A percentile compares a stretch with the other conserved stretches of the same genome.
phyloP scores from a whole-genome alignment of 129 eudicot species.

The Pseudognaphalium luteoalbum region DNA sequence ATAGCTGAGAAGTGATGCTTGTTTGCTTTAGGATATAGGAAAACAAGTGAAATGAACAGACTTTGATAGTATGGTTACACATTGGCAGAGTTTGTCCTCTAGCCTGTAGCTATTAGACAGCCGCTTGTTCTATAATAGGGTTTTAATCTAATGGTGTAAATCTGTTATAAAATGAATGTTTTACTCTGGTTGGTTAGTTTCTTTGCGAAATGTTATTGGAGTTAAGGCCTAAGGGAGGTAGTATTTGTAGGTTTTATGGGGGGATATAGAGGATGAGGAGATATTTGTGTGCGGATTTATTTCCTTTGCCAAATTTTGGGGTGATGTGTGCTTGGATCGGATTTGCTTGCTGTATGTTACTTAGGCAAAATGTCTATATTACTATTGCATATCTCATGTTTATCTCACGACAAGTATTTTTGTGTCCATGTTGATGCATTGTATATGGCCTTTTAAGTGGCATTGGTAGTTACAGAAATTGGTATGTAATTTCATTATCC shows the following conservation, averaged over 20 bases:
- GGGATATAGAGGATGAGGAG: not conserved
- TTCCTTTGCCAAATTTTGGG: not conserved
- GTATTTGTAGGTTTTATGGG: not conserved
- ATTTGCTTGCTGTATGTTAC: not conserved
- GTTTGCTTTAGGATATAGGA: not conserved
- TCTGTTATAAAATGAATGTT: not conserved
- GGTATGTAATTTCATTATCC: not conserved
- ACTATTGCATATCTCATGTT: not conserved
- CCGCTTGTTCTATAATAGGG: not conserved
- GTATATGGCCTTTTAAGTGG: not conserved
- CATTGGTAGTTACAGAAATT: not conserved
- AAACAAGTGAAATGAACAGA: not conserved
- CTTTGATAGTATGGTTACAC: not conserved
- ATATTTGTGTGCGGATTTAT: not conserved
- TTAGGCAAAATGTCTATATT: not conserved
- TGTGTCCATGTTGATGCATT: not conserved
- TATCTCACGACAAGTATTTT: not conserved
- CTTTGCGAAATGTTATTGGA: not conserved
- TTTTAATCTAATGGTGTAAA: not conserved
- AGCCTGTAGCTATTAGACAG: not conserved
- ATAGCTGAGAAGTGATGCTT: slow-evolving; percentile 3
- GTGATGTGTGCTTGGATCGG: not conserved
- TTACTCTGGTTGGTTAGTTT: not conserved
- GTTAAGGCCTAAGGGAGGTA: not conserved
- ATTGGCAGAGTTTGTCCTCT: not conserved